Evolutionary conservation across 2,329 filamentous ascomycete genomes (phyloP).

Genomic region (Graphilbum sp.): DNA sequence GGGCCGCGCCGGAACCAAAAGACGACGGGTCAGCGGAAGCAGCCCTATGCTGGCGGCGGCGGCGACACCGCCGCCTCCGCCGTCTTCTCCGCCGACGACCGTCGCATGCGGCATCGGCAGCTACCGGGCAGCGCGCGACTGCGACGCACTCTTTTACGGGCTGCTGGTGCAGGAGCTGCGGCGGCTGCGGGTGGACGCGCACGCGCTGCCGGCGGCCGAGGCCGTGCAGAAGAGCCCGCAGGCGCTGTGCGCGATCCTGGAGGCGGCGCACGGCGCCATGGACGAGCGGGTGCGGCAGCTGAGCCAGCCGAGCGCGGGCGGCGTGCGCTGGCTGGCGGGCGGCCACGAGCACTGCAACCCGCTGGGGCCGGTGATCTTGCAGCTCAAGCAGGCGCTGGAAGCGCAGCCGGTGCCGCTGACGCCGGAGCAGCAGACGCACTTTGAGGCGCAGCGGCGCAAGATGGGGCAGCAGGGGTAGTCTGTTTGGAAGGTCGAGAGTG

Average conservation of each 20-base stretch:
- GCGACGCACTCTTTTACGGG: constrained; percentile 4
- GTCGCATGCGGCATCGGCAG: no score
- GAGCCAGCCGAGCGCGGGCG: no score
- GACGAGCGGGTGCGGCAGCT: neutral
- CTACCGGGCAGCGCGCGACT: neutral
- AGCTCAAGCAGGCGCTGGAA: constrained; percentile 2
- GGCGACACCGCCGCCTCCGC: neutral
- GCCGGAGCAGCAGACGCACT: neutral
- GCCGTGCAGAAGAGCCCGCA: constrained; percentile 2
- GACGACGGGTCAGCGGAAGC: no score
- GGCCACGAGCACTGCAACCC: constrained; percentile 5
- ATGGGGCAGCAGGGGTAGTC: constrained; percentile 1
- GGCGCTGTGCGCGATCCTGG: constrained; percentile 1
- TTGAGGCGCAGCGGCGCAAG: constrained; percentile 1
- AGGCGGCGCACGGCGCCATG: constrained; percentile 2
- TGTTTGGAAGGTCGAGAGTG: no score
- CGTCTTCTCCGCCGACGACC: neutral
- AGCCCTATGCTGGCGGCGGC: no score
- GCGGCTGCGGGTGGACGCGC: neutral
- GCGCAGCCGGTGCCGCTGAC: neutral
- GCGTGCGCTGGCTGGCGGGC: neutral
- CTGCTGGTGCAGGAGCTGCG: constrained; percentile 5
- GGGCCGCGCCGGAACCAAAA: no score
- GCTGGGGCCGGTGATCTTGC: constrained; percentile 1
- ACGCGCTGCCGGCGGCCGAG: constrained; percentile 1